These are phyloP conservation scores for Fabrea salina DNA, from an alignment of 169 alveolate genomes.

Conservation along the genomic window DNA sequence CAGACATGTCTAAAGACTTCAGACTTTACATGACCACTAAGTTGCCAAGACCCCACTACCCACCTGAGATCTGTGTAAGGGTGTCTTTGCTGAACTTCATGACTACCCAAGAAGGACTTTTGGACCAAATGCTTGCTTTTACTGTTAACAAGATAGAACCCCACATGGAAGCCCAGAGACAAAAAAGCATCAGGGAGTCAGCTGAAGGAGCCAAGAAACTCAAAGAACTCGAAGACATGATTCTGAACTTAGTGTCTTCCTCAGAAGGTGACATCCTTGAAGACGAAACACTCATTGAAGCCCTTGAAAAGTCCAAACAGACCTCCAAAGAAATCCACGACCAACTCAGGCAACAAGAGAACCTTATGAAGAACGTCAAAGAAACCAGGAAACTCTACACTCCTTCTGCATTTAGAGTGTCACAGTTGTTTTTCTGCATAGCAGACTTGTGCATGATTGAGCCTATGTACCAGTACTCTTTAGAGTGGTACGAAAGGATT, in stretches of 20 bases:
- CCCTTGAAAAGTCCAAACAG: constrained; percentile 74
- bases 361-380: constrained; percentile 65
- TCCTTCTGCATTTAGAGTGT: constrained; percentile 63
- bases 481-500: constrained; percentile 76
- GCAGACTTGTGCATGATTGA: constrained; percentile 83
- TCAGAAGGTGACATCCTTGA: constrained; percentile 77
- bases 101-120: constrained; percentile 83
- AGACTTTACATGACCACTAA: constrained; percentile 73
- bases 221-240: constrained; percentile 76
- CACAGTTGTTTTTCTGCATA: constrained; percentile 71
- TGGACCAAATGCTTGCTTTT: constrained; percentile 80
- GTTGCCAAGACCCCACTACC: constrained; percentile 75
- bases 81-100: constrained; percentile 84
- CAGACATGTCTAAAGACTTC: constrained; percentile 72
- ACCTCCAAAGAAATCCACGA: constrained; percentile 71
- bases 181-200: constrained; percentile 59
- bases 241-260: constrained; percentile 70
- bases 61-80: constrained; percentile 75
- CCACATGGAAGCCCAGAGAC: constrained; percentile 57
- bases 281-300: constrained; percentile 76
- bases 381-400: constrained; percentile 68
- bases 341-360: constrained; percentile 61
- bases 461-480: constrained; percentile 84
- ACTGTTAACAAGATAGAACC: constrained; percentile 72
- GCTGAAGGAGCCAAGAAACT: constrained; percentile 61